Conservation (phyloP, 2,329 filamentous ascomycete species). For the Neodidymelliopsis sp. region DNA sequence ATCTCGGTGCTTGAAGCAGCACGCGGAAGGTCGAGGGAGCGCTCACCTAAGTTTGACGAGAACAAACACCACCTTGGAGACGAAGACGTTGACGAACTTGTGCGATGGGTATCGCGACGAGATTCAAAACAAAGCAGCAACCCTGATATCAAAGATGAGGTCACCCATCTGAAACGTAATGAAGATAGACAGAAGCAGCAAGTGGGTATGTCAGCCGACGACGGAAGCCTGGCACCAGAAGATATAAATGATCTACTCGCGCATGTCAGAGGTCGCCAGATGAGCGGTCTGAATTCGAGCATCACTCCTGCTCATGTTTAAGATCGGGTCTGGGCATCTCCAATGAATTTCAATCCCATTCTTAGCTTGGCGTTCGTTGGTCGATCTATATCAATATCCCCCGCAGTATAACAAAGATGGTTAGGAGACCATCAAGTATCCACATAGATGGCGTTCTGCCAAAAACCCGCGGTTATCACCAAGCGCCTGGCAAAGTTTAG, state of each 20-base stretch:
- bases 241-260: constrained; percentile 20
- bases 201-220: constrained; percentile 28
- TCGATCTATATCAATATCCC: no score
- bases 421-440: no score
- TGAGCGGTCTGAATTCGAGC: not conserved
- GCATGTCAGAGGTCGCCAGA: constrained; percentile 6
- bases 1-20: constrained; percentile 6
- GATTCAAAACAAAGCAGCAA: constrained; percentile 13
- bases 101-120: constrained; percentile 17
- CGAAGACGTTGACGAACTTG: constrained; percentile 20
- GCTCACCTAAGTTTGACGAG: constrained; percentile 7
- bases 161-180: constrained; percentile 3
- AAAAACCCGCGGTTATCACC: no score
- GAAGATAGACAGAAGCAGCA: constrained; percentile 25
- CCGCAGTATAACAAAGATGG: no score
- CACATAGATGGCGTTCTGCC: no score
- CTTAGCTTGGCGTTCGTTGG: not conserved
- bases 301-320: constrained; percentile 14
- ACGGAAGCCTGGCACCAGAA: constrained; percentile 21
- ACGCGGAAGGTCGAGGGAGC: constrained; percentile 11
- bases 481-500: not conserved
- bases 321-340: not conserved
- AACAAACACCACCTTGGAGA: constrained; percentile 1
- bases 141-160: constrained; percentile 3
- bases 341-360: no score